Evolutionary conservation across 768 basidiomycete species (phyloP).

Genomic region (Leucocoprinus leucothites): DNA sequence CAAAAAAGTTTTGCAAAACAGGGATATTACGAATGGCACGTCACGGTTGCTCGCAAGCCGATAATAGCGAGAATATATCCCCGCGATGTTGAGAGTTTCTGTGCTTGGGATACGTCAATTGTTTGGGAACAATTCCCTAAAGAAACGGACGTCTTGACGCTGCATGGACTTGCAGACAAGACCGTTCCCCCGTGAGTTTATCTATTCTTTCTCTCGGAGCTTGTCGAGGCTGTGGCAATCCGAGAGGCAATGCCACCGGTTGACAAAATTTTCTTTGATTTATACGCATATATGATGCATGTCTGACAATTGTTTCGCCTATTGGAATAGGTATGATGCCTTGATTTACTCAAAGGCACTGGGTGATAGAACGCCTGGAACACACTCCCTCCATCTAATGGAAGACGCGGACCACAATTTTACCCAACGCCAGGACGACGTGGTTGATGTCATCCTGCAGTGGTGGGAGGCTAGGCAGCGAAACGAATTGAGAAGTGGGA

Average conservation of each 20-base stretch:
- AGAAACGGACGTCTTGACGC: constrained; percentile 61
- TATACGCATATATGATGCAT: neutral
- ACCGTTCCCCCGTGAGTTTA: constrained; percentile 65
- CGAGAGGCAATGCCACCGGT: neutral
- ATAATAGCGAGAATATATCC: constrained; percentile 51
- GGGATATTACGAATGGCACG: constrained; percentile 62
- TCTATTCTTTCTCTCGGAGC: neutral
- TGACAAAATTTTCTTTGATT: neutral
- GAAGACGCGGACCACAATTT: constrained; percentile 83
- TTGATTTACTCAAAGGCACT: constrained; percentile 65
- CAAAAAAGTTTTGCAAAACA: constrained; percentile 47
- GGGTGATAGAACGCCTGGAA: constrained; percentile 56
- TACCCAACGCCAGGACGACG: constrained; percentile 62
- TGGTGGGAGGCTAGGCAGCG: constrained; percentile 56
- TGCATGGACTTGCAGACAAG: constrained; percentile 72
- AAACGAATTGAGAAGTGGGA: constrained; percentile 53
- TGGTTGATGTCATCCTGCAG: constrained; percentile 63
- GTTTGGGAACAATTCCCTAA: constrained; percentile 70
- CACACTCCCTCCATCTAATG: constrained; percentile 65
- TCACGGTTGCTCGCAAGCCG: constrained; percentile 62
- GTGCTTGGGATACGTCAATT: constrained; percentile 60
- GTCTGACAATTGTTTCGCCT: neutral
- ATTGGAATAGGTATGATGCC: constrained; percentile 58
- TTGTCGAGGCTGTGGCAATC: neutral
- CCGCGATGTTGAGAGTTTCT: constrained; percentile 59